Base-by-base conservation (phyloP, 306 rosid genomes). In the Cicer cuneatum region DNA sequence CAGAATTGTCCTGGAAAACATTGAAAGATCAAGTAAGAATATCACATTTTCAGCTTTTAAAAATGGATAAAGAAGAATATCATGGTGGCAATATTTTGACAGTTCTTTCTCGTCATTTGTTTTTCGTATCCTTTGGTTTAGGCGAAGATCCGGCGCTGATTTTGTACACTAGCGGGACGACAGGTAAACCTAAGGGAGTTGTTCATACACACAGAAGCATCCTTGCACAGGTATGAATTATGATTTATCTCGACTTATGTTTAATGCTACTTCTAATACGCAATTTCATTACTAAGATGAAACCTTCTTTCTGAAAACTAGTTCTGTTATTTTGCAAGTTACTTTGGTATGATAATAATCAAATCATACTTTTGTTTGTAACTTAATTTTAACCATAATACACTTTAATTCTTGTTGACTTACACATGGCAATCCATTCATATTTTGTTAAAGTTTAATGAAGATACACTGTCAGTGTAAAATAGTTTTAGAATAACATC, bases 161-260 rank as follows among this genome's bases (percentile, higher is more conserved):
- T 54, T 76, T 94, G 67, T 94, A 94, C 75, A 94, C 99, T 14
- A 92, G 99, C 53, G 99, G 99, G 58, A 94, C 99, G 66, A 94
- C 99, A 1, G 99, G 99, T 67, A 94, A 92, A 86, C 99, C 97
- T 10, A 94, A 94, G 81, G 99, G 99, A 78, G 99, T 86, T 79
- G 96, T 94, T 76, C 99, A 94, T 83, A 92, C 99, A 1, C 99
- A 94, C 84, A 80, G 74, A 80, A 86, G 97, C 86, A 87, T 94
- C 60, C 45, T 80, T 78, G 78, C 97, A 40, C 99, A 94, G 95
- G 97, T 90, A 85, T 78, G 75, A 49, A 8, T 33, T 43, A 18
- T 47, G 65, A 51, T 71, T 60, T 80, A 43, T 62, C 58, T 47
- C 14, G 40, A 33, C 10, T 69, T 72, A 51, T 51, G 10, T 78